Conservation (phyloP, 2,329 filamentous ascomycete species). For the Massarina eburnea region DNA sequence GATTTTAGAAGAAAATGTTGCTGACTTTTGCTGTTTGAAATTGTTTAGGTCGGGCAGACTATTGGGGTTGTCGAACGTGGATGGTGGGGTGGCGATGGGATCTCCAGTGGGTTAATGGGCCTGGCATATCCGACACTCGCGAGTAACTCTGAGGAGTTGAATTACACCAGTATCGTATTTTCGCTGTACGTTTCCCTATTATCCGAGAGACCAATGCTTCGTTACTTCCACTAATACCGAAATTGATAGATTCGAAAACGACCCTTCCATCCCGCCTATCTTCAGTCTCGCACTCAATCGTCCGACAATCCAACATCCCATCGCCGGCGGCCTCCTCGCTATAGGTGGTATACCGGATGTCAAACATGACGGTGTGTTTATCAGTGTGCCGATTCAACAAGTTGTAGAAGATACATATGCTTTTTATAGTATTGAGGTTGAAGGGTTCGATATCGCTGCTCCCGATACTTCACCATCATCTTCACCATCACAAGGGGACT, state of each 20-base stretch:
- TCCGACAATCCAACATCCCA: slow-evolving; percentile 10
- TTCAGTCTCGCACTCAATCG: slow-evolving; percentile 30
- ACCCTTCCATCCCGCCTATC: slow-evolving; percentile 13
- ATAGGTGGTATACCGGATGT: slow-evolving; percentile 31
- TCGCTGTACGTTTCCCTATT: slow-evolving; percentile 20
- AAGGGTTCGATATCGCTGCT: slow-evolving; percentile 23
- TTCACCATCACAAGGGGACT: slow-evolving; percentile 11
- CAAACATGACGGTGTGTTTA: slow-evolving; percentile 14
- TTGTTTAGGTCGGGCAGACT: slow-evolving; percentile 27
- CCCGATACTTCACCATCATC: slow-evolving; percentile 17
- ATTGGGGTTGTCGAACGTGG: slow-evolving; percentile 32
- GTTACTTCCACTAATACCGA: background rate
- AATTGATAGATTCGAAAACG: slow-evolving; percentile 14
- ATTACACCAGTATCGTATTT: slow-evolving; percentile 26
- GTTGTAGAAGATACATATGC: slow-evolving; percentile 17
- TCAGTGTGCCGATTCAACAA: slow-evolving; percentile 19
- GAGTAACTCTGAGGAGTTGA: slow-evolving; percentile 11
- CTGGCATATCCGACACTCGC: slow-evolving; percentile 26
- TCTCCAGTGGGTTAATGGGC: slow-evolving; percentile 33
- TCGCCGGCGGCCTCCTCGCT: slow-evolving; percentile 29
- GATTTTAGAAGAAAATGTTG: no score
- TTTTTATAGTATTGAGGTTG: slow-evolving; percentile 28
- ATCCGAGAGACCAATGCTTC: no score
- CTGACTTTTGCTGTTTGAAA: no score
- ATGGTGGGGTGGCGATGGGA: slow-evolving; percentile 30